These are phyloP conservation scores for Suhomyces atakaporum DNA, from an alignment of 1,139 yeast genomes.

Conservation along the genomic window DNA sequence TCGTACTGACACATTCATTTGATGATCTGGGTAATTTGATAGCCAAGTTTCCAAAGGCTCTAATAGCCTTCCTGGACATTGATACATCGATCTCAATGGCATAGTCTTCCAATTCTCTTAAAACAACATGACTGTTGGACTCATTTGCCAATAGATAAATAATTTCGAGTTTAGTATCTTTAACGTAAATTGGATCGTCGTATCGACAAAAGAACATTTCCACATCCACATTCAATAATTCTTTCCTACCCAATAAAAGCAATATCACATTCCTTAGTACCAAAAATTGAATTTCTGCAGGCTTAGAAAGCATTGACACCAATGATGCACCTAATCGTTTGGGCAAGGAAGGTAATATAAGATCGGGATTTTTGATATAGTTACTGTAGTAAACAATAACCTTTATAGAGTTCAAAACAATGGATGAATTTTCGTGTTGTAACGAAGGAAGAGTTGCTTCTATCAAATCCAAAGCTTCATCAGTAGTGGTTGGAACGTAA, in stretches of 20 bases:
- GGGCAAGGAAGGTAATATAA: conserved; percentile 53
- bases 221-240: conserved; percentile 65
- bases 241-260: conserved; percentile 66
- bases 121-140: conserved; percentile 58
- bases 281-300: conserved; percentile 82
- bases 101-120: conserved; percentile 79
- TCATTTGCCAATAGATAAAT: conserved; percentile 76
- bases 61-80: conserved; percentile 82
- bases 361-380: conserved; percentile 53
- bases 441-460: conserved; percentile 72
- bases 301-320: conserved; percentile 70
- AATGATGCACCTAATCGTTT: conserved; percentile 71
- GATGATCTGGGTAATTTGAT: conserved; percentile 64
- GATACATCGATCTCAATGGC: conserved; percentile 85
- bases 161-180: conserved; percentile 87
- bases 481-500: conserved; percentile 68
- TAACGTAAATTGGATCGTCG: conserved; percentile 85
- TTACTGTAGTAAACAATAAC: conserved; percentile 72
- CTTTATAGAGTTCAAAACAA: conserved; percentile 75
- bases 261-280: conserved; percentile 80
- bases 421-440: conserved; percentile 81
- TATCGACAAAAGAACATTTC: conserved; percentile 78
- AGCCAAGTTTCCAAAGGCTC: conserved; percentile 89
- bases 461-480: conserved; percentile 66
- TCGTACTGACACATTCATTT: conserved; percentile 61